Evolutionary conservation across 345 rosid genomes (phyloP), one percentile per base, ranked within the genome.

Genomic region (Triadica sebifera): DNA sequence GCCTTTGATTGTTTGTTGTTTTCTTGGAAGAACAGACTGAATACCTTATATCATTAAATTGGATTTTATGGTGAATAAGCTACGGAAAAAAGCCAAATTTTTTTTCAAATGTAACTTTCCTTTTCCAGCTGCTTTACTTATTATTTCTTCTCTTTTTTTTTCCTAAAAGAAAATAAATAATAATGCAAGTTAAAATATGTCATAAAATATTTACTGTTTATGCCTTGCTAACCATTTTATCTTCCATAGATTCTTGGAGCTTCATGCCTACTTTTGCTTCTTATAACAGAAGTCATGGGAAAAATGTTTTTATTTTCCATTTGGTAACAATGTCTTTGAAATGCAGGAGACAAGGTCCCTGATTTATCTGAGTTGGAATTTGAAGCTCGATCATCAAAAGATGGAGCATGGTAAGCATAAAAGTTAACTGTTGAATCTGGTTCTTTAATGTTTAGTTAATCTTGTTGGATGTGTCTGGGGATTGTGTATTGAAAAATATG

Each of bases 341-440:
- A 71, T 25, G 76, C 76, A 78, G 91, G 84, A 77, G 78, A 78
- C 65, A 69, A 76, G 74, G 64, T 29, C 8, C 75, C 67, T 17
- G 85, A 83, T 78, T 25, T 73, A 55, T 80, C 88, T 60, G 71
- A 80, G 52, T 49, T 87, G 83, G 83, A 88, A 77, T 88, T 88
- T 58, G 94, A 90, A 84, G 92, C 94, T 61, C 84, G 77, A 64
- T 90, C 94, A 75, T 85, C 87, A 29, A 90, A 87, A 84, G 94
- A 90, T 69, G 88, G 85, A 58, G 94, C 94, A 71, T 90, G 94
- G 94, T 86, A 78, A 79, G 85, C 57, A 61, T 61, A 29, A 20
- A 41, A 60, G 63, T 29, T 22, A 47, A 65, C 55, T 15, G 37
- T 29, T 70, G 59, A 3, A 3, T 13, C 65, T 58, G 25, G 6